These are phyloP conservation scores for Stephania cephalantha DNA, from an alignment of 164 flowering plant species.

Conservation along the genomic window DNA sequence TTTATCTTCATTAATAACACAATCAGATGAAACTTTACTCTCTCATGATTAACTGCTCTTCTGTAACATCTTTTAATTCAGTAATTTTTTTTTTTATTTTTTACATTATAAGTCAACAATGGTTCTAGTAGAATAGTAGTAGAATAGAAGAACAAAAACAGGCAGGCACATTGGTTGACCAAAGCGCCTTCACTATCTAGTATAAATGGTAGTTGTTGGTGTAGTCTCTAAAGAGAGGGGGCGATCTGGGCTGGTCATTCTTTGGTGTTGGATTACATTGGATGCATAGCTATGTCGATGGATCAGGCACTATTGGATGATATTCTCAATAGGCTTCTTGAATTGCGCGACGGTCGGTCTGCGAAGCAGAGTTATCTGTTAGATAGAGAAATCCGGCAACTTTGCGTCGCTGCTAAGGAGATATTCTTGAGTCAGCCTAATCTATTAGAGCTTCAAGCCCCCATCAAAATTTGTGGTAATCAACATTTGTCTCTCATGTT, in stretches of 20 bases:
- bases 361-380: conserved; percentile 45
- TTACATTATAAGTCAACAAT: no score
- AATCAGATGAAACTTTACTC: no score
- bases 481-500: not conserved
- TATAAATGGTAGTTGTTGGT: not conserved
- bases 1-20: no score
- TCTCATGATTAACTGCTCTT: no score
- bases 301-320: not conserved
- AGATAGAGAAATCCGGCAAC: conserved; percentile 61
- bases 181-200: not conserved
- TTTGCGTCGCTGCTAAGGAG: conserved; percentile 50
- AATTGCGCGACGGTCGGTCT: not conserved
- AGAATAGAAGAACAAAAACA: not conserved
- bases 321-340: not conserved
- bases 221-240: not conserved
- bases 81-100: no score
- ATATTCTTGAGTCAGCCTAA: conserved; percentile 63
- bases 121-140: no score
- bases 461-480: conserved; percentile 72
- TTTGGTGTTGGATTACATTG: not conserved
- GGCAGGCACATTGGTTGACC: not conserved
- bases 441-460: conserved; percentile 73
- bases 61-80: no score
- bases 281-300: not conserved
- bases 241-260: not conserved